These are phyloP conservation scores for Leucocoprinus leucothites DNA, from an alignment of 768 basidiomycete species.

Conservation along the genomic window DNA sequence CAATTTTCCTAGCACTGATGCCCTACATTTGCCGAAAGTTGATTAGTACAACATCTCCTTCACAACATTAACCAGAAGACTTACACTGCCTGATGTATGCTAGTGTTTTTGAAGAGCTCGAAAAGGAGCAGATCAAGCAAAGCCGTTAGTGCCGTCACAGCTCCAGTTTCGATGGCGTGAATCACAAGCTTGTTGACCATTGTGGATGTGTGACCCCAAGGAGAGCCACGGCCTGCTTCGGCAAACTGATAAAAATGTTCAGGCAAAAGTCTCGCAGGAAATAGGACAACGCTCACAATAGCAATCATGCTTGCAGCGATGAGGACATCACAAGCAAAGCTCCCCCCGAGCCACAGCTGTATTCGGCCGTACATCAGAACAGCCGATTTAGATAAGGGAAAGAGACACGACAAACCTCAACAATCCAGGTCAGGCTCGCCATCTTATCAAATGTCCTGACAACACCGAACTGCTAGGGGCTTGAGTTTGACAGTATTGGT, in stretches of 20 bases:
- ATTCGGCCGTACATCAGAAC: neutral
- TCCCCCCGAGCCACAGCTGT: conserved; percentile 13
- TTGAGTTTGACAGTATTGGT: no score
- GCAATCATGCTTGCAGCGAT: conserved; percentile 14
- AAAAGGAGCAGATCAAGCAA: conserved; percentile 10
- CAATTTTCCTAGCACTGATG: conserved; percentile 7
- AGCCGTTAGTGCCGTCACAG: conserved; percentile 12
- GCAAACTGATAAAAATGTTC: no score
- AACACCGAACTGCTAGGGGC: neutral
- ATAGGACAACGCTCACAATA: conserved; percentile 6
- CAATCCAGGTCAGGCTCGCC: neutral
- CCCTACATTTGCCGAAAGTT: neutral
- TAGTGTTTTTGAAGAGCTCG: conserved; percentile 7
- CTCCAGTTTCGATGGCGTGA: conserved; percentile 15
- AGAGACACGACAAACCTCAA: no score
- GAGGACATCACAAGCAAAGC: conserved; percentile 12
- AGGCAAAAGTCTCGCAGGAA: neutral
- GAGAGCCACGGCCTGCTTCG: conserved; percentile 9
- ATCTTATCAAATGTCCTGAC: conserved; percentile 1
- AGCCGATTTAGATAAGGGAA: no score
- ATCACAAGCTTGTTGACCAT: conserved; percentile 15
- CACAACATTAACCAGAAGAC: neutral
- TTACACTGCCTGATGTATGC: conserved; percentile 10
- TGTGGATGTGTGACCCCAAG: conserved; percentile 11
- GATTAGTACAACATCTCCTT: neutral